Base-by-base conservation (phyloP, 2,329 filamentous ascomycete species). In the Verticillium nubilum region DNA sequence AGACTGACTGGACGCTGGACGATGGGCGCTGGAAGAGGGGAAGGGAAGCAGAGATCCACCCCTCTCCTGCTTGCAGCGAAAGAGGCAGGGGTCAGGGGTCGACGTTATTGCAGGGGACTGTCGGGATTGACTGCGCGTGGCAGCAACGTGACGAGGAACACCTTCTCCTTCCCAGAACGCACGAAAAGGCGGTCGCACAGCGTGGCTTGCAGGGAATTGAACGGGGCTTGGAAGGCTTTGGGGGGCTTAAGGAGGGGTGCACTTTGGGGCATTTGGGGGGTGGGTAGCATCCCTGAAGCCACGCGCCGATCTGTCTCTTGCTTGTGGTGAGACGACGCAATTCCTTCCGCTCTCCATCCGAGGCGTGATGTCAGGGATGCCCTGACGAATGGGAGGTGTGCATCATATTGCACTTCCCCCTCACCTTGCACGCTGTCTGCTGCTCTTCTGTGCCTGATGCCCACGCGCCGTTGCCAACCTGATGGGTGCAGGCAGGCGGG, bases 151-250 rank as follows among this genome's bases (percentile, higher is more conserved):
- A 63, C 60, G 60, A 56, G 33, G 60, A 57, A 42, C 52, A 50
- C 42, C 42, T 50, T 50, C 42, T 47, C 10, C n/a, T 19, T 10
- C 35, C 19, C 42, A 50, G n/a, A 12, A 25, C 23, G 60, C 37
- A 13, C 57, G 19, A 23, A 54, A 53, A 58, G 28, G 12, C 17
- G 52, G 50, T 28, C 58, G 60, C 62, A 61, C 58, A 59, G 61
- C 62, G 53, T 64, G 62, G 62, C 61, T 61, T 59, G 54, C 61
- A 64, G 62, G 62, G 62, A 64, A 63, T 61, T 9, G 29, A 59
- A 56, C 53, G 52, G 57, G 54, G 60, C 61, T 54, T 58, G 60
- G 58, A 28, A 23, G 25, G 27, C n/a, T 27, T 31, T 42, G 42
- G 56, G 33, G 25, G 19, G n/a, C 13, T 10, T 13, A 31, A 31